Percentiles rank a stretch among this genome's conserved stretches.
phyloP scores from a whole-genome alignment of 441 rosid species.

The Gossypium trilobum region DNA sequence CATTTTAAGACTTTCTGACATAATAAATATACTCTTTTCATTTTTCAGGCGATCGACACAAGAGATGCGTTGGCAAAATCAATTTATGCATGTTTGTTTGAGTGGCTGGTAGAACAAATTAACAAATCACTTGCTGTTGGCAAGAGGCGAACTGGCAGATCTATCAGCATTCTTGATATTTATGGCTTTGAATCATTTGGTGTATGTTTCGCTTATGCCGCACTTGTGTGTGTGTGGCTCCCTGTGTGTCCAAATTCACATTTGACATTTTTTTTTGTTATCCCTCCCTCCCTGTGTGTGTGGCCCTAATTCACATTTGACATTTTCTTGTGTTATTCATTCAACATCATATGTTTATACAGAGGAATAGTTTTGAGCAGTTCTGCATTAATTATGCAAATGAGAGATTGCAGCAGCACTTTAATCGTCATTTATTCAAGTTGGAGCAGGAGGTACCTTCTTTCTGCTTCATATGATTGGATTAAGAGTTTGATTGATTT shows the following conservation, averaged over 20 bases:
- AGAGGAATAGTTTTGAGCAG: constrained; percentile 98
- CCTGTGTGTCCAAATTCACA: neutral
- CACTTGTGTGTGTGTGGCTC: neutral
- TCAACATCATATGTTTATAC: constrained; percentile 25
- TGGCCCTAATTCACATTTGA: neutral
- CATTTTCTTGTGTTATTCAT: constrained; percentile 20
- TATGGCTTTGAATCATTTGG: constrained; percentile 97
- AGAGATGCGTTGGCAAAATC: constrained; percentile 98
- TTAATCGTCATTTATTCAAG: constrained; percentile 91
- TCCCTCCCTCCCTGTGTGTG: neutral
- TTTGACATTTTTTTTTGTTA: neutral
- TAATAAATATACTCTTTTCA: constrained; percentile 9
- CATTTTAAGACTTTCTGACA: constrained; percentile 1
- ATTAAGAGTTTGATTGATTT: neutral
- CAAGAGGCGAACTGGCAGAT: constrained; percentile 83
- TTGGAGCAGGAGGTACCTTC: constrained; percentile 86
- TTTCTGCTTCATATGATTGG: constrained; percentile 9
- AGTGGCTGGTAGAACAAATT: constrained; percentile 92
- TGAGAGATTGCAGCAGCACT: constrained; percentile 97
- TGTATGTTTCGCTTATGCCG: constrained; percentile 36
- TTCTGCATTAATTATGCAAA: constrained; percentile 97
- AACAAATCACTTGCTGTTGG: constrained; percentile 94
- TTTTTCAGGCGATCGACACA: constrained; percentile 62
- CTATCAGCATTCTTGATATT: constrained; percentile 97
- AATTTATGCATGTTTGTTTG: constrained; percentile 80